Evolutionary conservation across 306 rosid genomes (phyloP), one percentile per base, ranked within the genome.

Genomic region (Quercus wislizeni): DNA sequence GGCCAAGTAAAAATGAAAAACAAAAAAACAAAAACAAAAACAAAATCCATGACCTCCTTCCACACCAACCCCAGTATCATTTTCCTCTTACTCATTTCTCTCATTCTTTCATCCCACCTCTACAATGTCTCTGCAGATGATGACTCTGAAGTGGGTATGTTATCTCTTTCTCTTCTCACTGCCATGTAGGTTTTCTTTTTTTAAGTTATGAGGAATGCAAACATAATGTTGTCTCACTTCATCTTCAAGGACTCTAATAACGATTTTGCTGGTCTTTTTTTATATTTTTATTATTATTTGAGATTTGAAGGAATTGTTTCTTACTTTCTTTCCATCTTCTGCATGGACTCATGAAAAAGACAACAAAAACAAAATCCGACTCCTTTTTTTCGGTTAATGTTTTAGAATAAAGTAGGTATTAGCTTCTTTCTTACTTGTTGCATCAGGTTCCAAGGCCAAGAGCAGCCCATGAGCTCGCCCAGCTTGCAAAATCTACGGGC

Each of bases 141-240:
- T 41, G 77, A 79, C 2, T 33, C 88, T 54, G 86, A 86, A 85
- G 79, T 28, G 58, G 92, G 98, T 93, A 86, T 73, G 75, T 8
- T 35, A 19, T 14, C 30, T 33, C 51, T 41, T 18, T 19, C 51
- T 52, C 35, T 78, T 25, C 83, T 74, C 27, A n/a, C 17, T 6
- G n/a, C 4, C 5, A 9, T 8, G 11, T 21, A 57, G 14, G 14
- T 11, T 77, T 0, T 28, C n/a, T 30, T 27, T 43, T 69, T 9
- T 23, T 5, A 54, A 9, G 9, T 52, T 35, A 52, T 80, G 51
- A 51, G 46, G 2, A 57, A 54, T 51, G 51, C n/a, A 58, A 41
- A 41, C 12, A 15, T 23, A 17, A 7, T 41, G 12, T 18, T 18
- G 65, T 3, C 18, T 3, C 23, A 52, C 9, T 20, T 14, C 8